Evolutionary conservation across 2,329 filamentous ascomycete genomes (phyloP).

Genomic region (Trichoderma afroharzianum): DNA sequence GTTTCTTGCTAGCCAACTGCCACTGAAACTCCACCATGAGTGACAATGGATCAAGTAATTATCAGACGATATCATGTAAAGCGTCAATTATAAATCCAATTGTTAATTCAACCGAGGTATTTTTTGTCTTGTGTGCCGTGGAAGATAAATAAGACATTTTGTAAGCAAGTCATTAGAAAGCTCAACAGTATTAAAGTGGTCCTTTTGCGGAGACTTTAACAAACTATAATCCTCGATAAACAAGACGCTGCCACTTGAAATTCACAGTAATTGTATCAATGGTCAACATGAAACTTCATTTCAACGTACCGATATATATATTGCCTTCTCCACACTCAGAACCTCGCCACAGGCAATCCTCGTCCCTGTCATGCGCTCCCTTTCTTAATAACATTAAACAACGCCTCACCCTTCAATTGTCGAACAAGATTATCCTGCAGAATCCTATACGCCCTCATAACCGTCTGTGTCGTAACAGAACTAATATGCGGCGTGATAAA

Average conservation of each 20-base stretch:
- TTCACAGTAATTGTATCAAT: not conserved
- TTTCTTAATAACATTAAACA: not conserved
- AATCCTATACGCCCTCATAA: not conserved
- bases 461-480: not conserved
- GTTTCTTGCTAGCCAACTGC: not conserved
- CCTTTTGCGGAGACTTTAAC: not conserved
- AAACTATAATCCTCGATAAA: not conserved
- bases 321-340: not conserved
- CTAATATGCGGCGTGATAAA: constrained; percentile 1
- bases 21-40: not conserved
- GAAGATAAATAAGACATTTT: not conserved
- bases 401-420: not conserved
- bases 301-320: not conserved
- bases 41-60: not conserved
- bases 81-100: not conserved
- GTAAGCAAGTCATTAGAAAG: not conserved
- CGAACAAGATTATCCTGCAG: not conserved
- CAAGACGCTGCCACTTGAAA: not conserved
- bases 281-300: not conserved
- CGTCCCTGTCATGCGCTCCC: not conserved
- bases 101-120: not conserved
- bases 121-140: not conserved
- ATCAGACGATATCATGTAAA: not conserved
- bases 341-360: accelerated
- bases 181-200: not conserved